Evolutionary conservation across 2,329 filamentous ascomycete genomes (phyloP), one percentile per base, ranked within the genome.

Genomic region (Exophiala phaeomuriformis): DNA sequence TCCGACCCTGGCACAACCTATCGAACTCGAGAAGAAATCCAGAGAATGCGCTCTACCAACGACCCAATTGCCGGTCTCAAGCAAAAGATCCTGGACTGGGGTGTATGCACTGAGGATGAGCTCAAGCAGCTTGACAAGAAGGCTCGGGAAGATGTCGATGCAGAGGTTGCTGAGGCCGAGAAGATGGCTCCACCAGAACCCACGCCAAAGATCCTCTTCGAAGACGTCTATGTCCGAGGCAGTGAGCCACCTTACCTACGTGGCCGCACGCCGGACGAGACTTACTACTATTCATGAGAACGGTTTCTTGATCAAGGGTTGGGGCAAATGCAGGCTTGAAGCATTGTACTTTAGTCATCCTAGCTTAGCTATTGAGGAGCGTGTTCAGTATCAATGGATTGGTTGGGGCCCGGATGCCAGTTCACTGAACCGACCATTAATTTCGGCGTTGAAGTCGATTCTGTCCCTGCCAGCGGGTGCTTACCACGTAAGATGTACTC

Each of bases 1-100:
- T 97, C 91, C 69, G 93, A 98, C 74, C 93, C 93, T 56, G 93
- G 93, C 72, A 98, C 93, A 73, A 97, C 93, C 67, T 98, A 98
- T 86, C 86, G 90, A 73, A 96, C 91, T 65, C 90, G 93, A 75
- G 93, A 98, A 79, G 93, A 98, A 78, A 95, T 98, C 69, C 91
- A 96, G 80, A 90, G 91, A 74, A 98, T 98, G 93, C 88, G 93
- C 68, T 94, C 87, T 66, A 98, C 93, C 76, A 88, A 97, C 76
- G 93, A 98, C 77, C 90, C 93, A 64, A 98, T 98, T 69, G 90
- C 90, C 67, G 93, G 93, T 56, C 83, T 98, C 65, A 97, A 97
- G 84, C 87, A 93, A 79, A 95, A 95, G 80, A 85, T 98, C 63
- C 77, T 98, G 55, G 93, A 98, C 75, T 98, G 93, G 93, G 82